Evolutionary conservation across 371 early-diverging fungal species (phyloP).

Genomic region (Blastocladiella emersonii): DNA sequence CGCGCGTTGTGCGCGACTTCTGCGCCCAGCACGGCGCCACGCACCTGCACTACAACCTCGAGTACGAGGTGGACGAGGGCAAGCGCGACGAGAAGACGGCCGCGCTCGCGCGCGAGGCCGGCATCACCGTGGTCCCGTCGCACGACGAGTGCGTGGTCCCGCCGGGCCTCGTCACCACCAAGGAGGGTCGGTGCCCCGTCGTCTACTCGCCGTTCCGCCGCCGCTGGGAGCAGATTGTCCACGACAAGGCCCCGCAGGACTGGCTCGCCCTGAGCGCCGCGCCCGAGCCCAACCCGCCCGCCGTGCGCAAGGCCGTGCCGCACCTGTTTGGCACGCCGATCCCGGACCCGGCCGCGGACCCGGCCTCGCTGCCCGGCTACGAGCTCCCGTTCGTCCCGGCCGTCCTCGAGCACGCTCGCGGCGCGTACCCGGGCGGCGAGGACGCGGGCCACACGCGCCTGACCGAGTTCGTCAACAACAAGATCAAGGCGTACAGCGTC

Average conservation of each 20-base stretch:
- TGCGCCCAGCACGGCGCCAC: constrained; percentile 10
- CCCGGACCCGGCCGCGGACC: not conserved
- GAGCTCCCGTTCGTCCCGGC: not conserved
- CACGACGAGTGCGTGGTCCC: constrained; percentile 41
- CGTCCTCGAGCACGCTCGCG: not conserved
- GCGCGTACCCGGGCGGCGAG: constrained; percentile 18
- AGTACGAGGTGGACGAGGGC: constrained; percentile 32
- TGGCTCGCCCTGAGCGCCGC: not conserved
- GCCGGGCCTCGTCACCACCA: constrained; percentile 26
- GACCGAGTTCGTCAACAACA: constrained; percentile 9
- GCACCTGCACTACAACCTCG: constrained; percentile 24
- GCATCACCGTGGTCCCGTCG: constrained; percentile 8
- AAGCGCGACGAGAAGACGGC: constrained; percentile 17
- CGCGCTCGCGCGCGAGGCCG: constrained; percentile 12
- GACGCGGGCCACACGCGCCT: constrained; percentile 12
- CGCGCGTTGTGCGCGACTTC: constrained; percentile 11
- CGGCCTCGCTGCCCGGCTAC: not conserved
- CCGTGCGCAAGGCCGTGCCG: not conserved
- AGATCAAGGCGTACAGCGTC: constrained; percentile 13
- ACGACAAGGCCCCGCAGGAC: no score
- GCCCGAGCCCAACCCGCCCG: not conserved
- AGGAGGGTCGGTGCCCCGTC: constrained; percentile 16
- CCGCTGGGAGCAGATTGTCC: not conserved
- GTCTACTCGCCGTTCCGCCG: constrained; percentile 26
- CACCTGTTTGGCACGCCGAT: not conserved